These are phyloP conservation scores for Candida fluviatilis DNA, from an alignment of 805 yeast genomes.

Conservation along the genomic window DNA sequence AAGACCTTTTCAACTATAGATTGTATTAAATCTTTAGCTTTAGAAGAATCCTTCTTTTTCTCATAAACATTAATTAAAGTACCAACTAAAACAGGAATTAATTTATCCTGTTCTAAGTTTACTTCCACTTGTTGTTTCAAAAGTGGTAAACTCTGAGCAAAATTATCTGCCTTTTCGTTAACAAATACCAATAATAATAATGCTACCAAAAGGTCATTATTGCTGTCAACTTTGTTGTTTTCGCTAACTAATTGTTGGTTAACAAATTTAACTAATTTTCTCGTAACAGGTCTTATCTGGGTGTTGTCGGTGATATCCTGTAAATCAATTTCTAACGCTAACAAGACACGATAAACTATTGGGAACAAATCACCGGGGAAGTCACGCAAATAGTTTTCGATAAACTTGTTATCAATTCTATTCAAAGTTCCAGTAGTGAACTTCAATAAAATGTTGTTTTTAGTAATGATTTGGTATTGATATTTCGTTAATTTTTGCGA, in stretches of 20 bases:
- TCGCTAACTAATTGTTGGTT: constrained; percentile 6
- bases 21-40: constrained; percentile 17
- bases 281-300: constrained; percentile 13
- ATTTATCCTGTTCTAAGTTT: constrained; percentile 18
- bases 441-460: constrained; percentile 44
- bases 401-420: constrained; percentile 13
- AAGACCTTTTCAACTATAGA: constrained; percentile 14
- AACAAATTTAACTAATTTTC: constrained; percentile 18
- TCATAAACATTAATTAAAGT: constrained; percentile 49
- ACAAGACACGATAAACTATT: constrained; percentile 24
- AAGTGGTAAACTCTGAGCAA: constrained; percentile 26
- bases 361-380: constrained; percentile 31
- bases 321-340: constrained; percentile 22
- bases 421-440: constrained; percentile 36
- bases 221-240: not conserved
- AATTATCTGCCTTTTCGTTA: constrained; percentile 17
- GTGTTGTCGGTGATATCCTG: constrained; percentile 20
- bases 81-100: constrained; percentile 48
- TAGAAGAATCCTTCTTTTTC: constrained; percentile 25
- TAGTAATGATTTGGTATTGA: constrained; percentile 37
- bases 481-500: constrained; percentile 22
- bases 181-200: constrained; percentile 26
- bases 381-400: constrained; percentile 14
- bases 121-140: constrained; percentile 28
- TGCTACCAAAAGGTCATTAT: constrained; percentile 18